Evolutionary conservation across 2,329 filamentous ascomycete species (phyloP).

Genomic region (Neocatenulostroma microsporum): DNA sequence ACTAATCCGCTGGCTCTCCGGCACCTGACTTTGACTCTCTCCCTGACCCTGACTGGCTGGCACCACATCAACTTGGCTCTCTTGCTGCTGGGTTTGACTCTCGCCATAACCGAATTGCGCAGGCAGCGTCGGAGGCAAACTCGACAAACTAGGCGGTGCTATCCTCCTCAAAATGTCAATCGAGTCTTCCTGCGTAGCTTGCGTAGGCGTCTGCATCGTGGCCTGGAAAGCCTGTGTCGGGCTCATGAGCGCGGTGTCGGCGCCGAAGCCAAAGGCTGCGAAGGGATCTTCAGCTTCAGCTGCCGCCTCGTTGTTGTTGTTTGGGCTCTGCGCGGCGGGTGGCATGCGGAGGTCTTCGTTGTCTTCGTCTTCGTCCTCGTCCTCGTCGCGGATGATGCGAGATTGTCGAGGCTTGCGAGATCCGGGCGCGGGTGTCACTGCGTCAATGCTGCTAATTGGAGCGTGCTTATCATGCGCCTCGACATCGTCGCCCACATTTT

Average conservation of each 20-base stretch:
- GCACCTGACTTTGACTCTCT: constrained; percentile 18
- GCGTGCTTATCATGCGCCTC: constrained; percentile 22
- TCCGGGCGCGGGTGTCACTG: constrained; percentile 4
- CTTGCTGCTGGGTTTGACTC: constrained; percentile 8
- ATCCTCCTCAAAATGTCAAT: constrained; percentile 28
- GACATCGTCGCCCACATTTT: constrained; percentile 29
- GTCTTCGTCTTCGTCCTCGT: constrained; percentile 27
- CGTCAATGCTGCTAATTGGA: background rate
- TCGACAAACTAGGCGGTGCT: constrained; percentile 20
- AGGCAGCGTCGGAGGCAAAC: constrained; percentile 3
- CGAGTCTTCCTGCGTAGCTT: constrained; percentile 37
- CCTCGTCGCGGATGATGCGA: constrained; percentile 28
- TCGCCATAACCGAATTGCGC: background rate
- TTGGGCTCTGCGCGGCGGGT: too few relatives aligned
- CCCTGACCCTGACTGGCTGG: background rate
- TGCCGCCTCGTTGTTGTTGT: too few relatives aligned
- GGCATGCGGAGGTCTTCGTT: background rate
- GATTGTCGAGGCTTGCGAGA: constrained; percentile 23
- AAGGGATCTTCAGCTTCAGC: constrained; percentile 23
- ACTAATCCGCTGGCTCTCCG: constrained; percentile 29
- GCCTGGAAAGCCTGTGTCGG: constrained; percentile 30
- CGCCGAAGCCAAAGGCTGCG: constrained; percentile 27
- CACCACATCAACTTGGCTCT: constrained; percentile 7
- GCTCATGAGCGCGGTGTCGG: constrained; percentile 23
- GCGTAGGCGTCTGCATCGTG: constrained; percentile 30